phyloP scores from a whole-genome alignment of 805 yeast species.

The Candida yuanshanica region DNA sequence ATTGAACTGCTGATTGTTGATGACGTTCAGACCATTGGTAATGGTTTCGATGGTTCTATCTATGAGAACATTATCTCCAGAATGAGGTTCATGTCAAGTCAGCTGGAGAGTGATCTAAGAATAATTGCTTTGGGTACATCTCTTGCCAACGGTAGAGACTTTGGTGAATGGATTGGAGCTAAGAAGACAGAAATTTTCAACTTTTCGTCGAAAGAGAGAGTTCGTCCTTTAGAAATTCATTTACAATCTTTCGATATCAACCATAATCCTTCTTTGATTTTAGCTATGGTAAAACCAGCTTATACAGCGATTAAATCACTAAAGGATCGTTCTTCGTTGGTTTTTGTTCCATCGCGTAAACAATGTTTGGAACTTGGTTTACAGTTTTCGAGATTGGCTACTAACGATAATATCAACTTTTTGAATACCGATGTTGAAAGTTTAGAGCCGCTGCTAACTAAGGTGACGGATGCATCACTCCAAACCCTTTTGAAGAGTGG shows the following conservation, averaged over 20 bases:
- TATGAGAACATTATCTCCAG: slow-evolving; percentile 73
- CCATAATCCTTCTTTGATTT: slow-evolving; percentile 48
- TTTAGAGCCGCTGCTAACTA: slow-evolving; percentile 35
- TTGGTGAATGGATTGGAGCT: slow-evolving; percentile 86
- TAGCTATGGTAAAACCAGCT: slow-evolving; percentile 45
- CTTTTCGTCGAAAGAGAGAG: slow-evolving; percentile 59
- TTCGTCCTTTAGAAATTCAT: slow-evolving; percentile 50
- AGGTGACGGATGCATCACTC: slow-evolving; percentile 43
- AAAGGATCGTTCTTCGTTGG: slow-evolving; percentile 31
- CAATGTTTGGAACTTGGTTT: slow-evolving; percentile 48
- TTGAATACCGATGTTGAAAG: slow-evolving; percentile 33
- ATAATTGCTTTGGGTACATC: slow-evolving; percentile 68
- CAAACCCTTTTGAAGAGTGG: slow-evolving; percentile 46
- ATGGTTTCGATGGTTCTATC: slow-evolving; percentile 46
- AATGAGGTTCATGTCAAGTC: slow-evolving; percentile 62
- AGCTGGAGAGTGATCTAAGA: slow-evolving; percentile 52
- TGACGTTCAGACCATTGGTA: slow-evolving; percentile 63
- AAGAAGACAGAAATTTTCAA: slow-evolving; percentile 56
- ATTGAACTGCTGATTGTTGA: slow-evolving; percentile 70
- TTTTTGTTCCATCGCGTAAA: slow-evolving; percentile 55
- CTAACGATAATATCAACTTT: slow-evolving; percentile 33
- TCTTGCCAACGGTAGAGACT: slow-evolving; percentile 66
- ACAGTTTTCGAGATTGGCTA: slow-evolving; percentile 36
- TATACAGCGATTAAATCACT: slow-evolving; percentile 35
- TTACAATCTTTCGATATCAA: slow-evolving; percentile 41